Evolutionary conservation across 2,329 filamentous ascomycete genomes (phyloP).

Genomic region (Ustilaginoidea virens): DNA sequence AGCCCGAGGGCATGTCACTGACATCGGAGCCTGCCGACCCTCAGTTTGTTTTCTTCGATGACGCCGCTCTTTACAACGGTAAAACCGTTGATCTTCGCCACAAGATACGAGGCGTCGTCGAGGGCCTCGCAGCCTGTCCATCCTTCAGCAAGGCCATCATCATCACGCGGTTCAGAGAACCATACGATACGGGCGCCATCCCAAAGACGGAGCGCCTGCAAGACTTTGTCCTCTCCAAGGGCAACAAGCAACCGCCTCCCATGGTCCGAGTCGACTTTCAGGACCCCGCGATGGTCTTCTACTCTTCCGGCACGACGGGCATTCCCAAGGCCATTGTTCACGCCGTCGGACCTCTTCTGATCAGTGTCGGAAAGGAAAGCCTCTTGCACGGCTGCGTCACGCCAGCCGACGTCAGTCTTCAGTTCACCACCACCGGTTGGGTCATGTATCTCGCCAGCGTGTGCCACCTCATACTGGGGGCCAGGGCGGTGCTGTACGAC

Average conservation of each 20-base stretch:
- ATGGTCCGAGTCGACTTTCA: conserved; percentile 52
- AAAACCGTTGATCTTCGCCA: conserved; percentile 53
- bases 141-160: conserved; percentile 50
- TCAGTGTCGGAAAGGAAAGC: conserved; percentile 43
- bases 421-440: conserved; percentile 61
- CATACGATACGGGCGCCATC: conserved; percentile 42
- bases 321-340: conserved; percentile 79
- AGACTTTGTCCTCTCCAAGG: conserved; percentile 24
- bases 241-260: conserved; percentile 18
- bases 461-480: conserved; percentile 41
- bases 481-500: conserved; percentile 58
- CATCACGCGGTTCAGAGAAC: conserved; percentile 45
- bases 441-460: conserved; percentile 69
- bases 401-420: conserved; percentile 27
- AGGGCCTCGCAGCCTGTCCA: conserved; percentile 43
- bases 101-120: conserved; percentile 58
- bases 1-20: too few relatives aligned
- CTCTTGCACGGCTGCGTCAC: conserved; percentile 29
- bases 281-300: conserved; percentile 65
- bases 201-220: conserved; percentile 28
- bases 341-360: conserved; percentile 47
- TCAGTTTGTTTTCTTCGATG: conserved; percentile 68
- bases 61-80: conserved; percentile 65
- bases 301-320: conserved; percentile 70
- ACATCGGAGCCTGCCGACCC: too few relatives aligned